phyloP scores from a whole-genome alignment of 371 early-diverging fungal genomes.

The Nosema muscidifuracis region DNA sequence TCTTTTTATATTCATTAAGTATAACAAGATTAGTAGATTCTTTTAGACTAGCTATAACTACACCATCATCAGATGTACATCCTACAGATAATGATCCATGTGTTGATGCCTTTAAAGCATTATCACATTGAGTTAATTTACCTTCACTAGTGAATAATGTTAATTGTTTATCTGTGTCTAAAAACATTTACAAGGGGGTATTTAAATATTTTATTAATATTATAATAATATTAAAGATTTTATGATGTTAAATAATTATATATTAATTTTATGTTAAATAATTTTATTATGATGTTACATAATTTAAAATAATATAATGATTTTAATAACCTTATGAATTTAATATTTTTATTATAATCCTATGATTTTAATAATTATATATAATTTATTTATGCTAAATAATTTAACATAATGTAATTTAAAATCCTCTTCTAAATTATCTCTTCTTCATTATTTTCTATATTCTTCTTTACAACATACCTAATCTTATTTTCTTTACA shows the following conservation, averaged over 20 bases:
- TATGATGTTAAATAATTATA: too few relatives aligned
- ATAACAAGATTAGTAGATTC: slow-evolving; percentile 49
- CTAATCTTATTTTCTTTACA: neutral
- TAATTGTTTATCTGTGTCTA: slow-evolving; percentile 55
- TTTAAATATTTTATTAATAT: too few relatives aligned
- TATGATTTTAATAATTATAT: too few relatives aligned
- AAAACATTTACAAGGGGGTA: slow-evolving; percentile 49
- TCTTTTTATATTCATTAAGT: slow-evolving; percentile 48
- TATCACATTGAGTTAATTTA: slow-evolving; percentile 61
- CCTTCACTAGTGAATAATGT: slow-evolving; percentile 62
- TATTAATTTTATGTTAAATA: too few relatives aligned
- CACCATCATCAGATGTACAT: slow-evolving; percentile 52
- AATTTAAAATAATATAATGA: too few relatives aligned
- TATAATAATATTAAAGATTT: too few relatives aligned
- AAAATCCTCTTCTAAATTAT: neutral
- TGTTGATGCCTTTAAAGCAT: slow-evolving; percentile 59
- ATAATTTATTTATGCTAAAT: too few relatives aligned
- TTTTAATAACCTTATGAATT: too few relatives aligned
- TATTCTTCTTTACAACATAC: slow-evolving; percentile 6
- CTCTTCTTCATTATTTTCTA: slow-evolving; percentile 1
- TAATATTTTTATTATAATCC: neutral
- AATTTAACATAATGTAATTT: neutral
- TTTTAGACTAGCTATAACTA: slow-evolving; percentile 58
- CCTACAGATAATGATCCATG: slow-evolving; percentile 59
- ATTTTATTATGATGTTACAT: too few relatives aligned